Evolutionary conservation across 768 basidiomycete genomes (phyloP), one percentile per base, ranked within the genome.

Genomic region (Boletus sp.): DNA sequence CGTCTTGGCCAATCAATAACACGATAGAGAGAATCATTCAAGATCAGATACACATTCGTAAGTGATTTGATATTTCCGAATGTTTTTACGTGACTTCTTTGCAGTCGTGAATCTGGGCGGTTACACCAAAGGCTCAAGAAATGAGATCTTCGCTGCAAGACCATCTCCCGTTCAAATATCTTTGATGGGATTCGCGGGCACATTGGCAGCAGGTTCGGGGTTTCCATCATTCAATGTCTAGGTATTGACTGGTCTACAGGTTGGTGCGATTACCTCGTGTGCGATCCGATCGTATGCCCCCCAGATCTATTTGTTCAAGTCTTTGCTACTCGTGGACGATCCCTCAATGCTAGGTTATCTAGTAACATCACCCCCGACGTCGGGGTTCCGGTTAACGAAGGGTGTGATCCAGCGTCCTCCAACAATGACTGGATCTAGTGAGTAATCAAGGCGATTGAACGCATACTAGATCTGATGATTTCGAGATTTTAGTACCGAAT

Each of bases 141-240:
- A 82, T 55, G 80, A 82, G 50, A 73, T 82, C 17, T 82, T 82
- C 46, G 81, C 81, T 14, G 77, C 76, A 1, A 72, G 80, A 28
- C 77, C 78, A 15, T 74, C 74, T 48, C 81, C 80, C 3, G 65
- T 82, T 10, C 80, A 82, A 62, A 69, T 81, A 50, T 77, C 78
- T 37, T 62, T 78, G 18, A 80, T 82, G 75, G 80, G 80, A 17
- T 82, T 77, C 50, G 80, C 81, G 5, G 80, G 81, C 15, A 80
- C 80, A 5, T 59, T 80, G 10, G 74, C 67, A 50, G 75, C 76
- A 2, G 72, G 77, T 63, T 49, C 40, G 69, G 15, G 11, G 12
- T 35, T 56, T 50, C 32, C 15, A 14, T 52, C 10, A 5, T 49
- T 32, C 5, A 20, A 3, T 29, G 12, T 18, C 36, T 36, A 47